A percentile compares a stretch with the other conserved stretches of the same genome.
Evolutionary conservation across 2,329 filamentous ascomycete genomes (phyloP).

Genomic region (Alternaria sp.): DNA sequence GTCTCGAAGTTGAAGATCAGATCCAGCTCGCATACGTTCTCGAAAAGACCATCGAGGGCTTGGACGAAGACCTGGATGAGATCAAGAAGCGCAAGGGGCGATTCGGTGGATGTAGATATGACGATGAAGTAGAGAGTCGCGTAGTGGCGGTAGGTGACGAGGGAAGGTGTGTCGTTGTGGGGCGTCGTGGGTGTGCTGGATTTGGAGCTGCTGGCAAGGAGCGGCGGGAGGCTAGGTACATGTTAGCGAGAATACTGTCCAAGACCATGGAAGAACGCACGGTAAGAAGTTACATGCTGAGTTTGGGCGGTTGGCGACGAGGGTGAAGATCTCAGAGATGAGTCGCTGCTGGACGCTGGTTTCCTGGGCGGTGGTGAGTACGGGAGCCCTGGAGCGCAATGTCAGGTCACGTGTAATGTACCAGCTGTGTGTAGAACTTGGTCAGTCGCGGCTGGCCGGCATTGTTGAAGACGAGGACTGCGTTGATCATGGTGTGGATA

Average conservation of each 20-base stretch:
- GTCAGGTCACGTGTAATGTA: slow-evolving; percentile 50
- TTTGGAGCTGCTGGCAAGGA: slow-evolving; percentile 61
- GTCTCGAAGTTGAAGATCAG: slow-evolving; percentile 99
- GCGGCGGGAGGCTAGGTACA: slow-evolving; percentile 68
- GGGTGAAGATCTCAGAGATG: slow-evolving; percentile 95
- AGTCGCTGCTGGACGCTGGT: slow-evolving; percentile 96
- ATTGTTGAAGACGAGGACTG: slow-evolving; percentile 98
- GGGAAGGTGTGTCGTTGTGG: slow-evolving; percentile 87
- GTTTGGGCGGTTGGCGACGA: slow-evolving; percentile 89
- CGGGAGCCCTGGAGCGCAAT: neutral
- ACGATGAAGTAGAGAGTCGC: slow-evolving; percentile 98
- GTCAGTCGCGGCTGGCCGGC: slow-evolving; percentile 94
- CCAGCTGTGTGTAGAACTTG: slow-evolving; percentile 98
- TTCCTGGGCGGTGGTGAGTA: slow-evolving; percentile 65
- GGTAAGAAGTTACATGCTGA: slow-evolving; percentile 98
- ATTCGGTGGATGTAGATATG: slow-evolving; percentile 95
- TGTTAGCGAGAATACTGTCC: slow-evolving; percentile 48
- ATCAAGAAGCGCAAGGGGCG: slow-evolving; percentile 91
- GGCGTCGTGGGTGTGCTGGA: slow-evolving; percentile 59
- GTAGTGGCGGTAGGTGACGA: slow-evolving; percentile 97
- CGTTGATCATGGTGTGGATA: slow-evolving; percentile 81
- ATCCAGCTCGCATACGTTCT: slow-evolving; percentile 98
- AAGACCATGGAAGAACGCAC: slow-evolving; percentile 38
- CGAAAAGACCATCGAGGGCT: slow-evolving; percentile 90
- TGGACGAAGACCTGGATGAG: slow-evolving; percentile 99